Conservation (phyloP, 2,329 filamentous ascomycete genomes). For the Clarireedia hainanense region DNA sequence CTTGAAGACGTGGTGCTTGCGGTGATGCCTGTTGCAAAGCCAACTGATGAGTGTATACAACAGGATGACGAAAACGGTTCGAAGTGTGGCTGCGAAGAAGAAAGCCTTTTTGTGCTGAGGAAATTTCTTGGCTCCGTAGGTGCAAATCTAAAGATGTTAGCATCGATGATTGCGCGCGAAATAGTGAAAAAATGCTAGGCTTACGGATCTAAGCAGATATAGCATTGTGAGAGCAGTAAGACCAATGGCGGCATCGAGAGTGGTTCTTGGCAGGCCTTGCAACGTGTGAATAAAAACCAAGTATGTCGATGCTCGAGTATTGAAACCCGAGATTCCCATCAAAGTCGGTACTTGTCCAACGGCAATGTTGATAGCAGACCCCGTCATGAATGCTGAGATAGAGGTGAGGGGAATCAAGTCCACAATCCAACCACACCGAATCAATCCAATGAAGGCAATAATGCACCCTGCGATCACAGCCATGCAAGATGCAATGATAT, state of each 20-base stretch:
- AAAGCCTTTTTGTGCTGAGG: constrained; percentile 64
- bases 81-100: constrained; percentile 87
- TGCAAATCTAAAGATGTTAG: constrained; percentile 39
- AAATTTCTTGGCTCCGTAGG: constrained; percentile 56
- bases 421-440: constrained; percentile 81
- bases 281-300: constrained; percentile 75
- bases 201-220: constrained; percentile 59
- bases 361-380: constrained; percentile 83
- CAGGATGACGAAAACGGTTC: constrained; percentile 85
- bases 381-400: constrained; percentile 94
- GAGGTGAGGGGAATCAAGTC: constrained; percentile 87
- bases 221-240: constrained; percentile 73
- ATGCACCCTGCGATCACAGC: constrained; percentile 72
- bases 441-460: constrained; percentile 68
- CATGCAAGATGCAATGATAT: constrained; percentile 70
- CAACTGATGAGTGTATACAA: constrained; percentile 90
- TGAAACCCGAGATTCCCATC: constrained; percentile 64
- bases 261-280: constrained; percentile 58
- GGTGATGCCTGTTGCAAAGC: constrained; percentile 65
- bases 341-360: constrained; percentile 75
- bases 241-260: constrained; percentile 79
- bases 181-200: not conserved
- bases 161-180: not conserved
- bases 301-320: constrained; percentile 73
- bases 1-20: constrained; percentile 57